phyloP scores from a whole-genome alignment of 1,284 basidiomycete genomes.

The Pyrrhoderma lamaoense region DNA sequence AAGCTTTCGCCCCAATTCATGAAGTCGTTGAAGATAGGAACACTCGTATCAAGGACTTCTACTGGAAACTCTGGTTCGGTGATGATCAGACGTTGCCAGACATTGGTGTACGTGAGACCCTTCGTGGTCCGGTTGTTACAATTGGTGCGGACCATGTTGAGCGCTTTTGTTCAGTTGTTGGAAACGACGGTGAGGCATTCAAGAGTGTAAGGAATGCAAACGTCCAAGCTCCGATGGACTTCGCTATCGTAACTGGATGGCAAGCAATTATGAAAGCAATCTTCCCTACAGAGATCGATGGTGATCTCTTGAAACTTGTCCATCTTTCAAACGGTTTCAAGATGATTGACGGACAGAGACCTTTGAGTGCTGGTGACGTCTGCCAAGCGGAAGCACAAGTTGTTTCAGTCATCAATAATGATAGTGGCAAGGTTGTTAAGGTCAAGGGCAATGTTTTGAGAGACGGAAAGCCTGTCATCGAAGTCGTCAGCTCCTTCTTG shows the following conservation, averaged over 20 bases:
- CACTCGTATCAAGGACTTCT: slow-evolving; percentile 89
- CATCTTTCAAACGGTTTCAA: slow-evolving; percentile 97
- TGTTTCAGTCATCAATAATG: slow-evolving; percentile 83
- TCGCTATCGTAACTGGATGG: slow-evolving; percentile 97
- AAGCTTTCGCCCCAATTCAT: slow-evolving; percentile 90
- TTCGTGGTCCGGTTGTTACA: slow-evolving; percentile 76
- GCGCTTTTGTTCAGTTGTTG: slow-evolving; percentile 88
- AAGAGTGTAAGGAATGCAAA: slow-evolving; percentile 65
- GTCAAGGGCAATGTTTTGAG: slow-evolving; percentile 84
- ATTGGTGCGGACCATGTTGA: slow-evolving; percentile 76
- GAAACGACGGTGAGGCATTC: slow-evolving; percentile 89
- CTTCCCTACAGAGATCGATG: slow-evolving; percentile 88
- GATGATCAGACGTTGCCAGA: slow-evolving; percentile 69
- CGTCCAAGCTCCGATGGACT: slow-evolving; percentile 93
- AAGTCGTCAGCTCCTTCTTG: slow-evolving; percentile 92
- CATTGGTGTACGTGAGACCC: slow-evolving; percentile 71
- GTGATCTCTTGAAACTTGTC: slow-evolving; percentile 91
- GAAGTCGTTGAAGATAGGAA: slow-evolving; percentile 85
- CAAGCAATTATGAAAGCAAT: slow-evolving; percentile 96
- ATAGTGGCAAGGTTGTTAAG: slow-evolving; percentile 90
- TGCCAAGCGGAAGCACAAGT: slow-evolving; percentile 89
- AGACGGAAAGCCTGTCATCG: slow-evolving; percentile 74
- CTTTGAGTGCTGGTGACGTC: slow-evolving; percentile 80
- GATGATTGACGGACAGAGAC: slow-evolving; percentile 69
- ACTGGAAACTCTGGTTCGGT: slow-evolving; percentile 96